Evolutionary conservation across 2,329 filamentous ascomycete genomes (phyloP).

Genomic region (Scortechinia acanthostroma): DNA sequence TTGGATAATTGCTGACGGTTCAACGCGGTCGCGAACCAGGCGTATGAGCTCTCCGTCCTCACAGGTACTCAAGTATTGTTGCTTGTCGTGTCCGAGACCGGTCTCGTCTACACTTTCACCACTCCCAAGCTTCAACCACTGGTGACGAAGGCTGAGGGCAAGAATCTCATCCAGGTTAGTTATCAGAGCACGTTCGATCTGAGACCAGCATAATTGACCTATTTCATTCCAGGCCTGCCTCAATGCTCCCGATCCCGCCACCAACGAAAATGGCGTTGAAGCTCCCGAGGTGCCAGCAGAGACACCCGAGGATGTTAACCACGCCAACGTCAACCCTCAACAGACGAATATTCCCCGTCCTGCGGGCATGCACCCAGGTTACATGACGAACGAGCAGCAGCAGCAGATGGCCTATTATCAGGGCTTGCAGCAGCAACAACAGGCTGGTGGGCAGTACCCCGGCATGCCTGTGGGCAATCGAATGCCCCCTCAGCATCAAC

Average conservation of each 20-base stretch:
- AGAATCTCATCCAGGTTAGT: slow-evolving; percentile 95
- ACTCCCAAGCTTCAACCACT: slow-evolving; percentile 96
- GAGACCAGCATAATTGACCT: background rate
- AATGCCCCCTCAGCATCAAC: background rate
- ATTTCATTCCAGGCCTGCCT: slow-evolving; percentile 62
- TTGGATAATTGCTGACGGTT: too few species aligned
- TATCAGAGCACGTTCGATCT: too few species aligned
- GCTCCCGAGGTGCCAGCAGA: slow-evolving; percentile 76
- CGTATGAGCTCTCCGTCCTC: slow-evolving; percentile 93
- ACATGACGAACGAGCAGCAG: slow-evolving; percentile 41
- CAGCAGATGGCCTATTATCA: slow-evolving; percentile 78
- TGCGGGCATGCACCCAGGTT: slow-evolving; percentile 56
- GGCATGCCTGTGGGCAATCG: slow-evolving; percentile 49
- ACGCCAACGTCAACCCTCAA: slow-evolving; percentile 63
- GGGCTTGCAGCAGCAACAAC: slow-evolving; percentile 74
- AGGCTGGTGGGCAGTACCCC: slow-evolving; percentile 70
- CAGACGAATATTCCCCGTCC: slow-evolving; percentile 61
- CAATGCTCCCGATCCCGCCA: slow-evolving; percentile 85
- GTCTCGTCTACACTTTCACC: slow-evolving; percentile 95
- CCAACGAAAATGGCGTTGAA: slow-evolving; percentile 75
- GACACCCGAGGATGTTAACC: slow-evolving; percentile 13
- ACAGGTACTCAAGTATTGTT: slow-evolving; percentile 96
- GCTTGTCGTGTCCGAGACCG: slow-evolving; percentile 93
- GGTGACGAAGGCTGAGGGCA: slow-evolving; percentile 96
- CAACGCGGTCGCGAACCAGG: too few species aligned